Evolutionary conservation across 108 stramenopile genomes (phyloP).

Genomic region (Discostella stelligeroides): DNA sequence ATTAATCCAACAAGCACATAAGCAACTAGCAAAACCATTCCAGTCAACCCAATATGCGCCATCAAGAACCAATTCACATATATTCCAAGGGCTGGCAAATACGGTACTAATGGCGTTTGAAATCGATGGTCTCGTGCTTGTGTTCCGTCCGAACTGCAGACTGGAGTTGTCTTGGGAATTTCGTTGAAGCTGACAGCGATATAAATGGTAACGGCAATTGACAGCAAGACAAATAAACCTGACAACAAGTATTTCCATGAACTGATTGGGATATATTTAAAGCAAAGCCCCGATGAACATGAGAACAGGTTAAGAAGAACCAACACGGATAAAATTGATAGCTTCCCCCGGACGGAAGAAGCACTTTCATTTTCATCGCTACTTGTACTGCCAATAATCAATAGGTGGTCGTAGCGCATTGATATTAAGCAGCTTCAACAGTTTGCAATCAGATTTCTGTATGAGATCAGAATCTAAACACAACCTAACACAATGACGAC

Average conservation of each 20-base stretch:
- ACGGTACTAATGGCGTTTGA: slow-evolving; percentile 77
- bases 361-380: slow-evolving; percentile 15
- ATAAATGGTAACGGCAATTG: slow-evolving; percentile 26
- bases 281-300: slow-evolving; percentile 28
- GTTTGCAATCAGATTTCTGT: neutral
- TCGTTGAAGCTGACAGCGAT: too few relatives aligned
- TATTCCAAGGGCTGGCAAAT: slow-evolving; percentile 75
- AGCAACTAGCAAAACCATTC: slow-evolving; percentile 57
- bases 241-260: slow-evolving; percentile 16
- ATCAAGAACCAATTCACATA: slow-evolving; percentile 89
- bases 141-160: slow-evolving; percentile 32
- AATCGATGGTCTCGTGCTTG: slow-evolving; percentile 43
- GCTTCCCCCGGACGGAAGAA: slow-evolving; percentile 26
- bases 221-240: slow-evolving; percentile 24
- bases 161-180: slow-evolving; percentile 18
- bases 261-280: slow-evolving; percentile 14
- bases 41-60: slow-evolving; percentile 65
- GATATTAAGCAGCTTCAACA: slow-evolving; percentile 19
- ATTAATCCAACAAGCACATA: slow-evolving; percentile 57
- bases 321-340: slow-evolving; percentile 29
- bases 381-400: slow-evolving; percentile 28
- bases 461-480: neutral
- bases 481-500: neutral
- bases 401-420: slow-evolving; percentile 32
- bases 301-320: slow-evolving; percentile 37